phyloP scores from a whole-genome alignment of 352 stramenopile genomes.

The Pythium rhizo-oryzae region DNA sequence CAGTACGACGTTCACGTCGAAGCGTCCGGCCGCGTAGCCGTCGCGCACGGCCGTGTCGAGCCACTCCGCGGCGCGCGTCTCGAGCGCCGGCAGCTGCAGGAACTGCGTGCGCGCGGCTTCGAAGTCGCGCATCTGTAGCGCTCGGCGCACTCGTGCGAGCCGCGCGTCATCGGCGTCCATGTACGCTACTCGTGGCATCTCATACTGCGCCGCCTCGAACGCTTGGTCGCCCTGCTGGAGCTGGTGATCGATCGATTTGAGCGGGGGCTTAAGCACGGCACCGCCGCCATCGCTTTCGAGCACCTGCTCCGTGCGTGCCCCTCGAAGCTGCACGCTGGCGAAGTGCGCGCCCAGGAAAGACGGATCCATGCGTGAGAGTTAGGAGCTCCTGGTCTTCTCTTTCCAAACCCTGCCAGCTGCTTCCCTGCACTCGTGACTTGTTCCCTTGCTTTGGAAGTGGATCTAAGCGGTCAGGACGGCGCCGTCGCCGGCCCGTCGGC shows the following conservation, averaged over 20 bases:
- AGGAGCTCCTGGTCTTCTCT: too few relatives aligned
- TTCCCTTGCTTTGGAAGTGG: too few relatives aligned
- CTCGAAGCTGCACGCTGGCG: too few relatives aligned
- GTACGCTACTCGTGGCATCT: constrained; percentile 50
- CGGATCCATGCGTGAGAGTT: too few relatives aligned
- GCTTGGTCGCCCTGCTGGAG: constrained; percentile 57
- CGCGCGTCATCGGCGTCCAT: neutral
- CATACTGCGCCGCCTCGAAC: constrained; percentile 65
- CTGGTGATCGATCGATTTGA: constrained; percentile 63
- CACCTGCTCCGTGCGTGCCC: too few relatives aligned
- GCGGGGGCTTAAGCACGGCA: constrained; percentile 26
- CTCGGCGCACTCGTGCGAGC: constrained; percentile 19
- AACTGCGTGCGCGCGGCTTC: constrained; percentile 56
- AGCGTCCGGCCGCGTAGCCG: constrained; percentile 63
- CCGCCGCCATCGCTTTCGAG: constrained; percentile 1
- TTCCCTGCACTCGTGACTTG: too few relatives aligned
- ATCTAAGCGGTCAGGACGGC: too few relatives aligned
- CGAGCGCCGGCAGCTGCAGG: constrained; percentile 59
- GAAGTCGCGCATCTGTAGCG: constrained; percentile 57
- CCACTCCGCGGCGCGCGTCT: constrained; percentile 38
- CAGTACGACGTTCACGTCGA: constrained; percentile 64
- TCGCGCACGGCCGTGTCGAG: constrained; percentile 59
- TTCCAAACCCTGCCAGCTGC: too few relatives aligned
- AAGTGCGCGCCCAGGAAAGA: too few relatives aligned
- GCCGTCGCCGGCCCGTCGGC: too few relatives aligned